Percentiles rank a stretch among this genome's conserved stretches.
phyloP scores from a whole-genome alignment of 768 basidiomycete genomes.

The Tylopilus sp. region DNA sequence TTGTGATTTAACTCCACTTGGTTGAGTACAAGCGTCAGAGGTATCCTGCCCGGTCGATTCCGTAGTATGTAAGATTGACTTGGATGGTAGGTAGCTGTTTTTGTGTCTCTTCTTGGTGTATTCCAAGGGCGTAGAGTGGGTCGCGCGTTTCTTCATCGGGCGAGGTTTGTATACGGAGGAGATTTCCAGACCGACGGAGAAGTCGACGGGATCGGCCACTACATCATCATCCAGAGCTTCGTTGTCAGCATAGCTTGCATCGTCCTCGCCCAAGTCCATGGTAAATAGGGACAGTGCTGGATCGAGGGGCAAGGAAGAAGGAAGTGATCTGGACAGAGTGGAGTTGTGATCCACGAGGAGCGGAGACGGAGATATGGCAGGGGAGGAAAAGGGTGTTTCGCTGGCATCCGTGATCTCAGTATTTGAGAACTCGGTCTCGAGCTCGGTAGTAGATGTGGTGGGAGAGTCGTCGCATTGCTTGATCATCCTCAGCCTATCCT shows the following conservation, averaged over 20 bases:
- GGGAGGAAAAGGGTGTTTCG: constrained; percentile 18
- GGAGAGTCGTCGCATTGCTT: constrained; percentile 33
- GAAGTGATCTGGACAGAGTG: not conserved
- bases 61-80: not conserved
- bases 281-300: constrained; percentile 37
- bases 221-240: constrained; percentile 9
- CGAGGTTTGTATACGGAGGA: constrained; percentile 71
- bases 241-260: constrained; percentile 29
- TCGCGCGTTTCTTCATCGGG: constrained; percentile 46
- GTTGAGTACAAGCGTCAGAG: not conserved
- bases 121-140: constrained; percentile 24
- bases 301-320: constrained; percentile 25
- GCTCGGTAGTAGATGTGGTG: constrained; percentile 35
- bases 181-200: constrained; percentile 61
- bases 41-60: not conserved
- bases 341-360: not conserved
- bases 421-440: constrained; percentile 35
- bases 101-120: constrained; percentile 25
- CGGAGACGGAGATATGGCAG: constrained; percentile 8
- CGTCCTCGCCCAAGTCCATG: constrained; percentile 46
- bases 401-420: constrained; percentile 40
- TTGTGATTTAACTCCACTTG: constrained; percentile 30
- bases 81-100: constrained; percentile 20
- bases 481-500: constrained; percentile 23
- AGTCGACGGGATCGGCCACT: constrained; percentile 10